phyloP scores from a whole-genome alignment of 2,329 filamentous ascomycete genomes.

The Fusarium citri region DNA sequence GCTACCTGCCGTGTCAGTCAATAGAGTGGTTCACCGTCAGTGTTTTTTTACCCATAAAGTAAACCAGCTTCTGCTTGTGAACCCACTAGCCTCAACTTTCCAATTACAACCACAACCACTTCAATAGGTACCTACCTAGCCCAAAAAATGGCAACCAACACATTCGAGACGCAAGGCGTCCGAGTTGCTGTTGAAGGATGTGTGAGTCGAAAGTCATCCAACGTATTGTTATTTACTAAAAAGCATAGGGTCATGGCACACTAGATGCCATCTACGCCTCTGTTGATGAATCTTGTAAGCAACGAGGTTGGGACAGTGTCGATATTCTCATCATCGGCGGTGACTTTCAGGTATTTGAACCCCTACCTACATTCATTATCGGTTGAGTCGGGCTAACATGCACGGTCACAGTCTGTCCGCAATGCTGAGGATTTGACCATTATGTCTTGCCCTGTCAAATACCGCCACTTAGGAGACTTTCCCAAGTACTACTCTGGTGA shows the following conservation, averaged over 20 bases:
- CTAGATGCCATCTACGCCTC: constrained; percentile 92
- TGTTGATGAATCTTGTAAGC: constrained; percentile 74
- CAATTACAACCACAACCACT: constrained; percentile 28
- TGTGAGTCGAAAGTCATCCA: constrained; percentile 62
- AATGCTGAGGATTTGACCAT: constrained; percentile 88
- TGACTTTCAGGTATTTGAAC: constrained; percentile 80
- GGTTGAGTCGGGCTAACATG: constrained; percentile 9
- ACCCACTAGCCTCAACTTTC: constrained; percentile 28
- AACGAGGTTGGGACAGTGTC: constrained; percentile 81
- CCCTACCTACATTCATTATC: background rate
- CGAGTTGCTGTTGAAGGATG: constrained; percentile 90
- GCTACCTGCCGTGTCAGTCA: background rate
- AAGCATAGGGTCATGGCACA: constrained; percentile 82
- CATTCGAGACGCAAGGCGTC: constrained; percentile 61
- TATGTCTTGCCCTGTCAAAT: constrained; percentile 91
- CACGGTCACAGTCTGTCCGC: constrained; percentile 74
- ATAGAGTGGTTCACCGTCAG: background rate
- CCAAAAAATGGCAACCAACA: constrained; percentile 48
- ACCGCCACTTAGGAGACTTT: constrained; percentile 89
- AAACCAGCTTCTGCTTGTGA: constrained; percentile 21
- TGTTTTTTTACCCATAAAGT: constrained; percentile 8
- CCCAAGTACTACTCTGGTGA: constrained; percentile 90
- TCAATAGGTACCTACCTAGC: background rate
- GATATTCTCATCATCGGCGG: constrained; percentile 95
- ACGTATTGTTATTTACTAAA: constrained; percentile 30